phyloP scores from a whole-genome alignment of 345 rosid genomes.

The Bruguiera parviflora region DNA sequence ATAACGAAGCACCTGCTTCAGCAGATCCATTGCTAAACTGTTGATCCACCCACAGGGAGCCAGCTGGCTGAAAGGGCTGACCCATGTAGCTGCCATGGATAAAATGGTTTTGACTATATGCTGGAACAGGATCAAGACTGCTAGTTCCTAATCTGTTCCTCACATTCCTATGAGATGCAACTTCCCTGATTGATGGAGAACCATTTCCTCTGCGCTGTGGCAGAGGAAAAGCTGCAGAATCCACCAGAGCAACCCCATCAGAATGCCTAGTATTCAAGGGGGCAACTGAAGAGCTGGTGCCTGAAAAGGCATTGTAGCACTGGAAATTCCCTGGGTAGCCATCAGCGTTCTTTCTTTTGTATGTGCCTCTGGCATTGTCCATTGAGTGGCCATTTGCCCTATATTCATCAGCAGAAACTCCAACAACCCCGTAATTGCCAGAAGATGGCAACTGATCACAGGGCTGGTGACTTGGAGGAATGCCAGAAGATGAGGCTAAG shows the following conservation, averaged over 20 bases:
- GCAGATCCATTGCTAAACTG: conserved; percentile 26
- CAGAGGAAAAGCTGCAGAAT: conserved; percentile 36
- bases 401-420: conserved; percentile 51
- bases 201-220: conserved; percentile 44
- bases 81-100: conserved; percentile 53
- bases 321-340: conserved; percentile 46
- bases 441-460: conserved; percentile 43
- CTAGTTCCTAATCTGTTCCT: conserved; percentile 54
- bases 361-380: conserved; percentile 52
- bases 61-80: conserved; percentile 49
- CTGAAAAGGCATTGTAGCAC: conserved; percentile 43
- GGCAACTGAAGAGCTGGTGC: conserved; percentile 38
- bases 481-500: conserved; percentile 27
- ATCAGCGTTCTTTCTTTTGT: conserved; percentile 67
- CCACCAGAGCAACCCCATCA: conserved; percentile 39
- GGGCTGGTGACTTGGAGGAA: conserved; percentile 44
- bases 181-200: conserved; percentile 42
- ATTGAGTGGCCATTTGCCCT: conserved; percentile 45
- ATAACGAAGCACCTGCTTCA: conserved; percentile 50
- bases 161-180: conserved; percentile 49
- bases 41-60: conserved; percentile 50
- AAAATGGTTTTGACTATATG: conserved; percentile 42
- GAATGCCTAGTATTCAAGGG: conserved; percentile 47
- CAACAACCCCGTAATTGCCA: conserved; percentile 41
- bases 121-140: conserved; percentile 50